Percentiles rank a stretch among this genome's conserved stretches.
Evolutionary conservation across 73 alveolate genomes (phyloP).

Genomic region (Tetrahymena elliotti): DNA sequence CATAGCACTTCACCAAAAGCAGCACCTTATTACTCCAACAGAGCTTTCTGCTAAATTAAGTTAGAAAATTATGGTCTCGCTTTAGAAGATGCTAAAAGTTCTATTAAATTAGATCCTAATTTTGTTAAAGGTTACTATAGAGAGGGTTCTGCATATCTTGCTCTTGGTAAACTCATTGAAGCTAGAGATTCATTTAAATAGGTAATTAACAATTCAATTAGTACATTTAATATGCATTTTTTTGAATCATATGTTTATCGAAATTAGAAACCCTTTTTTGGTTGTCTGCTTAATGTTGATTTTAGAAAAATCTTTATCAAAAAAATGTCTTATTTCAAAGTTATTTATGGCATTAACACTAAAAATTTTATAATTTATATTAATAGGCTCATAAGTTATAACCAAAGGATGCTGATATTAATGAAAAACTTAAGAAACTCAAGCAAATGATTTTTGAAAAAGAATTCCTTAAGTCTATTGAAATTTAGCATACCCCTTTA

Average conservation of each 20-base stretch:
- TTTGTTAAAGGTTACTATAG: slow-evolving; percentile 88
- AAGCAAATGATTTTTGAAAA: slow-evolving; percentile 65
- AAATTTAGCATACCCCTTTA: slow-evolving; percentile 38
- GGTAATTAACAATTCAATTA: slow-evolving; percentile 24
- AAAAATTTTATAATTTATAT: slow-evolving; percentile 3
- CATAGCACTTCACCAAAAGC: background rate
- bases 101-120: slow-evolving; percentile 79
- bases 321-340: no score
- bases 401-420: slow-evolving; percentile 76
- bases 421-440: slow-evolving; percentile 60
- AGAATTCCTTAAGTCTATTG: slow-evolving; percentile 75
- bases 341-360: no score
- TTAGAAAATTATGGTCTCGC: slow-evolving; percentile 95
- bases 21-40: slow-evolving; percentile 63
- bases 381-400: slow-evolving; percentile 45
- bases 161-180: slow-evolving; percentile 66
- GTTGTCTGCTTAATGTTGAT: no score
- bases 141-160: slow-evolving; percentile 85
- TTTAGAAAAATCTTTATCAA: no score
- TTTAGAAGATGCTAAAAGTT: slow-evolving; percentile 82
- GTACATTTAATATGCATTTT: background rate
- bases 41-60: slow-evolving; percentile 84
- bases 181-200: slow-evolving; percentile 72
- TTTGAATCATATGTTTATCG: background rate
- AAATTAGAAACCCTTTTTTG: no score